Percentiles rank a stretch among this genome's conserved stretches.
Conservation (phyloP, 2,329 filamentous ascomycete species). For the Alternaria arborescens region DNA sequence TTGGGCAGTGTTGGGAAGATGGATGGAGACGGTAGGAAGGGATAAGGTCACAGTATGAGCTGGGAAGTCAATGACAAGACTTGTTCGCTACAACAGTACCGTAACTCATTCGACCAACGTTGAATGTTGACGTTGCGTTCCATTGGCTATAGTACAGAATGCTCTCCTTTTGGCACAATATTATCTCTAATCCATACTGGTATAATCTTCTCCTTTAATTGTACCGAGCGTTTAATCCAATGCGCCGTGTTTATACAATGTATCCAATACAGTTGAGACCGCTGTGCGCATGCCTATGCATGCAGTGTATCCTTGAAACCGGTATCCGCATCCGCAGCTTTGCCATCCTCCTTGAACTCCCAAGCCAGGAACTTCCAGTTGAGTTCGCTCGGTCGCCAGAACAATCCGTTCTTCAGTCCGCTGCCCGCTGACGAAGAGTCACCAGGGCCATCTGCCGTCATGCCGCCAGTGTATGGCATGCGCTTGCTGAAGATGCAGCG, state of each 20-base stretch:
- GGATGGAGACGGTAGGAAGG: background rate
- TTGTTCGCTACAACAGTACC: no score
- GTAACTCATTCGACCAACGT: background rate
- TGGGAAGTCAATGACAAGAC: no score
- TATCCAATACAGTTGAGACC: constrained; percentile 32
- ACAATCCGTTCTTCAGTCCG: constrained; percentile 65
- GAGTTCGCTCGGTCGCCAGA: constrained; percentile 74
- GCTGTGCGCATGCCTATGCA: constrained; percentile 29
- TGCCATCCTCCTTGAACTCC: constrained; percentile 66
- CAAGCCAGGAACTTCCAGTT: constrained; percentile 87
- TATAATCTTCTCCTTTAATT: constrained; percentile 6
- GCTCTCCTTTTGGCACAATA: background rate
- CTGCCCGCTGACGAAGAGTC: constrained; percentile 20
- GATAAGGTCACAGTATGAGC: no score
- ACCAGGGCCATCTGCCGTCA: constrained; percentile 71
- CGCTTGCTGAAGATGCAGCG: constrained; percentile 81
- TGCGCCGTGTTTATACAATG: constrained; percentile 31
- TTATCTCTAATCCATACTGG: background rate
- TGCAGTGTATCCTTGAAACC: constrained; percentile 40
- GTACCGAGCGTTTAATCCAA: constrained; percentile 26
- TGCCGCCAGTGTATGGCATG: constrained; percentile 81
- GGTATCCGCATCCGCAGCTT: constrained; percentile 13
- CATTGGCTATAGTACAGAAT: background rate
- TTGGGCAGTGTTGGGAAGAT: constrained; percentile 2
- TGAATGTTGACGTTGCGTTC: background rate